A percentile compares a stretch with the other conserved stretches of the same genome.
phyloP scores from a whole-genome alignment of 768 basidiomycete genomes.

The Brasilioporus rufonigricans region DNA sequence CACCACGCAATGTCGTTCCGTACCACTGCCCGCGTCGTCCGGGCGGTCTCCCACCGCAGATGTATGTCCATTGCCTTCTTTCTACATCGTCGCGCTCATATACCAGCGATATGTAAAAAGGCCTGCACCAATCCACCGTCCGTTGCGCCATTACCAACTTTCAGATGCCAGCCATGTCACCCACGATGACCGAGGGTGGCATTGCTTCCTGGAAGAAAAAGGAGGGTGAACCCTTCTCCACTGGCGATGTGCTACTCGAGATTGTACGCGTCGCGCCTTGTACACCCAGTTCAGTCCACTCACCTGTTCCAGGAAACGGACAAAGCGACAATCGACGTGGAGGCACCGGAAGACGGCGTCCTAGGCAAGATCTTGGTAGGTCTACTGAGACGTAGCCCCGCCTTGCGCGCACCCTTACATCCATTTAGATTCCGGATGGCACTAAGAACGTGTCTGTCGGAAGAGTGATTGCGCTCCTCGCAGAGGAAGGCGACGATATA shows the following conservation, averaged over 20 bases:
- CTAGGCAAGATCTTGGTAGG: slow-evolving; percentile 90
- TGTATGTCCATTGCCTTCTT: slow-evolving; percentile 14
- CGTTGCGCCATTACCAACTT: slow-evolving; percentile 70
- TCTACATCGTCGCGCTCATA: background rate
- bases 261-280: slow-evolving; percentile 54
- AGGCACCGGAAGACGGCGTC: slow-evolving; percentile 95
- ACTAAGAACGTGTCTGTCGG: slow-evolving; percentile 86
- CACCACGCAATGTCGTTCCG: slow-evolving; percentile 14
- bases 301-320: slow-evolving; percentile 70
- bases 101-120: slow-evolving; percentile 12
- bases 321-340: slow-evolving; percentile 97
- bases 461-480: slow-evolving; percentile 85
- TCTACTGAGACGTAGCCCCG: background rate
- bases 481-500: slow-evolving; percentile 95
- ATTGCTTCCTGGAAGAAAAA: slow-evolving; percentile 89
- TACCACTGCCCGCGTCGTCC: slow-evolving; percentile 10
- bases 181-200: slow-evolving; percentile 94
- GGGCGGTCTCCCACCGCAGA: slow-evolving; percentile 19
- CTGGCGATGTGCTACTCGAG: slow-evolving; percentile 87
- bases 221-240: slow-evolving; percentile 74
- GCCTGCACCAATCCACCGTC: slow-evolving; percentile 48
- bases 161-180: slow-evolving; percentile 96
- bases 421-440: slow-evolving; percentile 64
- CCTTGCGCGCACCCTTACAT: background rate
- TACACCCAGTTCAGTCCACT: background rate